These are phyloP conservation scores for Talaromyces sp. DNA, from an alignment of 2,329 filamentous ascomycete species.

Conservation along the genomic window DNA sequence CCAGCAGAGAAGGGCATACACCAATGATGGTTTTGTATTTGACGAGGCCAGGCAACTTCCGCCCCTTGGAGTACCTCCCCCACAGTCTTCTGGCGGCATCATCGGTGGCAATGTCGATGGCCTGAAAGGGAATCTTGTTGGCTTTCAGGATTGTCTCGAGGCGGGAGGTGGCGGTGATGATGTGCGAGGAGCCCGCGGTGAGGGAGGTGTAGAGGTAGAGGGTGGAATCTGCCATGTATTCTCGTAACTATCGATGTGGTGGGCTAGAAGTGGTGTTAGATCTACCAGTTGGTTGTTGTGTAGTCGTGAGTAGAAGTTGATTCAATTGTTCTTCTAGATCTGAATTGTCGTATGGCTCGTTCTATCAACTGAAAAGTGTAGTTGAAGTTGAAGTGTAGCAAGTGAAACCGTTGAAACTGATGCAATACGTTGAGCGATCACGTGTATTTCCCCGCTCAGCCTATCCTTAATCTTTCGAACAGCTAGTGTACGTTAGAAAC, in stretches of 20 bases:
- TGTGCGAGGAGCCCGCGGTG: conserved; percentile 91
- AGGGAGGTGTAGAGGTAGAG: conserved; percentile 96
- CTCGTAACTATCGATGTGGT: neutral
- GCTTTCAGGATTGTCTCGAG: conserved; percentile 95
- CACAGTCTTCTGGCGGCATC: conserved; percentile 85
- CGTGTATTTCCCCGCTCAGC: conserved; percentile 3
- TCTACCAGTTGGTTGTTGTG: neutral
- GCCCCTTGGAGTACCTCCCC: conserved; percentile 78
- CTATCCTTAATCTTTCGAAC: neutral
- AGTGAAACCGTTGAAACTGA: neutral
- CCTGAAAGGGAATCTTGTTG: conserved; percentile 91
- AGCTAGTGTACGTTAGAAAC: neutral
- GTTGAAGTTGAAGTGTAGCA: neutral
- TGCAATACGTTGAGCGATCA: conserved; percentile 3
- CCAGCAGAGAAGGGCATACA: conserved; percentile 56
- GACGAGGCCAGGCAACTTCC: conserved; percentile 84
- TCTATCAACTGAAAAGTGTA: neutral
- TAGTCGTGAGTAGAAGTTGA: neutral
- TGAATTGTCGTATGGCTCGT: neutral
- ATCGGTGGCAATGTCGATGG: conserved; percentile 86
- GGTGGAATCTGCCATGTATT: conserved; percentile 48
- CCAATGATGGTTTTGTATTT: conserved; percentile 83
- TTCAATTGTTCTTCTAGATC: neutral
- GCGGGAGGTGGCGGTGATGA: conserved; percentile 91
- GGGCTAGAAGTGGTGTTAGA: neutral